Base-by-base conservation (phyloP, 108 stramenopile species). In the Schizochytrium sp. region DNA sequence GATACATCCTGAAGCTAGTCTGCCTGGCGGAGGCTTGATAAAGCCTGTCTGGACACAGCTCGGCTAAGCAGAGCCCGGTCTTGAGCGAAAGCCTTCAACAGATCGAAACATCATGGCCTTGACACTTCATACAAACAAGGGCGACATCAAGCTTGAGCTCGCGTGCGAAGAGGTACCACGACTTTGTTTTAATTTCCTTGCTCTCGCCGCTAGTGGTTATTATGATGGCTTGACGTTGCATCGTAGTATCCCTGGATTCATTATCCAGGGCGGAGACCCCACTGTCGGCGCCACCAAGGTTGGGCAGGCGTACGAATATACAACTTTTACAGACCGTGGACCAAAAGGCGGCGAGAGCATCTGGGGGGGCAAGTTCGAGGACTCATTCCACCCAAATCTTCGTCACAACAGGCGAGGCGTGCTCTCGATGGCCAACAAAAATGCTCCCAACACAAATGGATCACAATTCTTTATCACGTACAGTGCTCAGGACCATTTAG, bases 211-310 rank as follows among this genome's bases (percentile, higher is more conserved):
- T 4, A 92, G 93, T 55, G 97, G 97, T 3, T 94, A 95, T 87
- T 99, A 98, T 94, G 96, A 99, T 89, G 93, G 94, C 10, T 96
- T 97, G 0, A 92, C 91, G 19, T 98, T 99, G 89, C 98, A 99
- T 91, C 93, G 99, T 10, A 96, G 97, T 87, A 97, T 98, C 64
- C 93, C 95, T 53, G 97, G 96, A 44, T 98, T 98, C 91, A 98
- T 98, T 96, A 92, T 97, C 28, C 99, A 99, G 91, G 97, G 95
- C 8, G 98, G 98, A 38, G 98, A 99, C 92, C 99, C 99, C 10
- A 96, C 96, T 91, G 64, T 69, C 64, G 64, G 64, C 64, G 64
- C 64, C 12, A 38, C 40, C 40, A 69, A 69, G 15, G 64, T 69
- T 69, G 46, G 44, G 4, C 88, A 93, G 53, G 56, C 89, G 57